Evolutionary conservation across 2,329 filamentous ascomycete genomes (phyloP), one percentile per base, ranked within the genome.

Genomic region (Cytospora paraplurivora): DNA sequence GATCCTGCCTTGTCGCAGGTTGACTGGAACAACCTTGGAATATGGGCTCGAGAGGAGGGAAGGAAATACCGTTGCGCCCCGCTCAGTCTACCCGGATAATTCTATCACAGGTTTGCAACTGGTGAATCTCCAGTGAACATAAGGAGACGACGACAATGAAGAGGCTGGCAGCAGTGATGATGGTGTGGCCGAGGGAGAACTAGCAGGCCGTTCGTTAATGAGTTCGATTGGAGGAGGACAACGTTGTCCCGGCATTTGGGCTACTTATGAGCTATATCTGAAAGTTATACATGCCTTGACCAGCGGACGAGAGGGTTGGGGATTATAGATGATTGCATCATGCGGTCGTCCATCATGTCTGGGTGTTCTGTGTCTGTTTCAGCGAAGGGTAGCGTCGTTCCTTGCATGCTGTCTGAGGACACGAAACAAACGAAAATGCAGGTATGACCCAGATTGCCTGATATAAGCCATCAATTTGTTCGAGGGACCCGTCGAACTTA

Each of bases 221-320:
- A 65, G 65, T 51, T 34, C 65, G 56, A 63, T 69, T 50, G 37
- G 71, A 71, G 17, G 56, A 61, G 19, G 70, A 68, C 15, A 67
- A 66, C 35, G 63, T 71, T 67, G 68, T 68, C 50, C 73, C 73
- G 53, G 65, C 73, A 52, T 76, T 77, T 49, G 68, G 71, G 61
- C 75, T 77, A 66, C 77, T 77, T 72, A 77, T 53, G 72, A 70
- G 65, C 65, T 76, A 68, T 71, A 73, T 63, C 71, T 75, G 49
- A 57, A 64, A 33, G 62, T 56, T 51, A 61, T 56, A 2, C 7
- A 61, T 64, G 27, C 62, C 62, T 47, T 55, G 52, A 38, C 44
- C 37, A 52, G 38, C 13, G 21, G 17, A 19, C 10, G 13, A 21
- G 27, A 47, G 1, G 19, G 19, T 38, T 38, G 52, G 52, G 49